Percentiles rank a stretch among this genome's conserved stretches.
phyloP scores from a whole-genome alignment of 1,284 basidiomycete genomes.

The Trametes versicolor region DNA sequence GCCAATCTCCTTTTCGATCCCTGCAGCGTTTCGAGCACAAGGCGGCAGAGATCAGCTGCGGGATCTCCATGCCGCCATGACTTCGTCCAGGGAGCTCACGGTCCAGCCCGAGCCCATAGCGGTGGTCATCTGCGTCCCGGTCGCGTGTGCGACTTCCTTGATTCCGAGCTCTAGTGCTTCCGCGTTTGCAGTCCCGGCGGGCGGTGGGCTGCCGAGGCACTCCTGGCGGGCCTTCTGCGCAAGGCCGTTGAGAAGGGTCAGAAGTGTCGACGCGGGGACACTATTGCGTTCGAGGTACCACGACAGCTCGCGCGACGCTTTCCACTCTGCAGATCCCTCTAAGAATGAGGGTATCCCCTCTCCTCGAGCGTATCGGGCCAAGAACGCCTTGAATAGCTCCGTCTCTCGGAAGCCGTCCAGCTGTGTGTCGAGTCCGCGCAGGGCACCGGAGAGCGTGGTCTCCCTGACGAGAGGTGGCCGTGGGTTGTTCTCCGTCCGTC shows the following conservation, averaged over 20 bases:
- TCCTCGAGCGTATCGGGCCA: constrained; percentile 61
- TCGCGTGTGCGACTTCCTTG: constrained; percentile 71
- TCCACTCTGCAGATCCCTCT: constrained; percentile 49
- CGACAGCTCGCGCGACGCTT: constrained; percentile 47
- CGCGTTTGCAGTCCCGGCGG: constrained; percentile 61
- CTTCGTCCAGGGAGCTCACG: constrained; percentile 67
- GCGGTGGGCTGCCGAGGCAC: constrained; percentile 57
- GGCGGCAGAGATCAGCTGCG: constrained; percentile 16
- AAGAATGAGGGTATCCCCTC: constrained; percentile 35
- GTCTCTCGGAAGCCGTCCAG: constrained; percentile 57
- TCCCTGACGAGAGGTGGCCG: constrained; percentile 75
- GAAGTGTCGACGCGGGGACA: constrained; percentile 71
- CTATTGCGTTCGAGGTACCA: constrained; percentile 76
- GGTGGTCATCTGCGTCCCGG: constrained; percentile 74
- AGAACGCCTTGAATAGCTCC: constrained; percentile 54
- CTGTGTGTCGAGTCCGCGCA: constrained; percentile 67
- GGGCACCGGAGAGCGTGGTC: constrained; percentile 68
- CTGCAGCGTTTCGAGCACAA: not conserved
- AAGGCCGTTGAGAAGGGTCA: constrained; percentile 64
- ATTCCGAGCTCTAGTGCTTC: constrained; percentile 65
- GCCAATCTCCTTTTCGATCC: not conserved
- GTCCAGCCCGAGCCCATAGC: constrained; percentile 75
- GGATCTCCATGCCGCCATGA: constrained; percentile 63
- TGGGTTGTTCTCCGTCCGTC: constrained; percentile 66
- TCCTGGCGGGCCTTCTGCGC: constrained; percentile 67